Evolutionary conservation across 106 monocot genomes (phyloP).

Genomic region (Allium fistulosum): DNA sequence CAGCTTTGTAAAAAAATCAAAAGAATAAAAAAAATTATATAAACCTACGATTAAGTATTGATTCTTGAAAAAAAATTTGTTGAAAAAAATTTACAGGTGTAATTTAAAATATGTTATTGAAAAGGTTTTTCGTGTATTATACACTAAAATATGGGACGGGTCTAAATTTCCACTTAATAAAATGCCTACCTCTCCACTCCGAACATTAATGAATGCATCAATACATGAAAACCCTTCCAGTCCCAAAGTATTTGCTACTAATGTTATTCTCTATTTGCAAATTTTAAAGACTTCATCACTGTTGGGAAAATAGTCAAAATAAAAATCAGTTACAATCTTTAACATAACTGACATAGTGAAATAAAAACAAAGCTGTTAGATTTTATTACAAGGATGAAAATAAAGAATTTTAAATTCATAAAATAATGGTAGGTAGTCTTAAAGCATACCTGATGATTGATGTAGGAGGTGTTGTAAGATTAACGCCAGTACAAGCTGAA

Average conservation of each 20-base stretch:
- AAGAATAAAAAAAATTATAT: too few species aligned
- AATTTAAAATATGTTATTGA: too few species aligned
- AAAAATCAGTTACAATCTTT: not conserved
- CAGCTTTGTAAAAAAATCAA: too few species aligned
- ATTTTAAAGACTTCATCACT: constrained; percentile 55
- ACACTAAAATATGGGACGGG: too few species aligned
- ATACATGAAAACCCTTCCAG: constrained; percentile 91
- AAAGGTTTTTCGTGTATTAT: too few species aligned
- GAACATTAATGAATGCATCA: constrained; percentile 73
- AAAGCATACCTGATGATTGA: constrained; percentile 60
- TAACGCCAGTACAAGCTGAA: constrained; percentile 94
- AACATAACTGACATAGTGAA: not conserved
- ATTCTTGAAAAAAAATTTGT: too few species aligned
- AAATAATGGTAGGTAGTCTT: constrained; percentile 1
- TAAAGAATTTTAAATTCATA: not conserved
- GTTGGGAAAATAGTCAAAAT: not conserved
- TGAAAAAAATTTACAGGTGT: too few species aligned
- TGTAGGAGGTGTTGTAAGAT: constrained; percentile 83
- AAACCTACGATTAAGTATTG: too few species aligned
- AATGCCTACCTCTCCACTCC: constrained; percentile 56
- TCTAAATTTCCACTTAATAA: too few species aligned
- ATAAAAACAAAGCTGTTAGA: not conserved
- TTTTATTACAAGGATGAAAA: not conserved
- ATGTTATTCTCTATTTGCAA: constrained; percentile 67
- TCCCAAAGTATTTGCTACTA: constrained; percentile 61